A percentile compares a stretch with the other conserved stretches of the same genome.
Conservation (phyloP, 768 basidiomycete genomes). For the Lyophyllum decastes region DNA sequence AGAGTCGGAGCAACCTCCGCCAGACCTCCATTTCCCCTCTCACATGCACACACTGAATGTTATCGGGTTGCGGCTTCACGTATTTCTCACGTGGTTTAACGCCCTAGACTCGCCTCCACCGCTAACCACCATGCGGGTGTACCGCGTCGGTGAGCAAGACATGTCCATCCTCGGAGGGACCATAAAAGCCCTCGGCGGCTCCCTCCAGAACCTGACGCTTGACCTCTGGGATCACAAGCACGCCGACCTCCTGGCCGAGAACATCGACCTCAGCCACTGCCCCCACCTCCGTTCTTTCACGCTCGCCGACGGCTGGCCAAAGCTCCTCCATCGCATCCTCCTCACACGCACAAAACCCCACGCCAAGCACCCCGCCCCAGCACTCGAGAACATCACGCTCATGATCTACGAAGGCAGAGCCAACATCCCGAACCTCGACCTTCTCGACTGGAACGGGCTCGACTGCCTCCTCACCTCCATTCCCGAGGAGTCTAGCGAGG, state of each 20-base stretch:
- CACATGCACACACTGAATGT: conserved; percentile 14
- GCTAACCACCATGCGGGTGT: conserved; percentile 10
- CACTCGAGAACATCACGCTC: conserved; percentile 5
- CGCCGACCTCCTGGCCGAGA: conserved; percentile 6
- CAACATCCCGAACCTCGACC: conserved; percentile 16
- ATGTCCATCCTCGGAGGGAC: conserved; percentile 5
- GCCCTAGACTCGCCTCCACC: conserved; percentile 3
- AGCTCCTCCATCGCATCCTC: conserved; percentile 11
- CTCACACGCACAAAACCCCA: conserved; percentile 1
- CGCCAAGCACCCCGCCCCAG: background rate
- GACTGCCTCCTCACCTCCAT: conserved; percentile 13
- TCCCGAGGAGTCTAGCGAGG: too few relatives aligned
- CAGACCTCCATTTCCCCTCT: conserved; percentile 2
- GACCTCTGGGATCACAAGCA: conserved; percentile 12
- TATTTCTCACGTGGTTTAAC: conserved; percentile 17
- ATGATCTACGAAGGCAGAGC: conserved; percentile 14
- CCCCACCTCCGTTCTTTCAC: conserved; percentile 16
- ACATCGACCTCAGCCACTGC: conserved; percentile 11
- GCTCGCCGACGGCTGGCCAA: conserved; percentile 16
- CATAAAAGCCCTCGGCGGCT: conserved; percentile 7
- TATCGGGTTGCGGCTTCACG: background rate
- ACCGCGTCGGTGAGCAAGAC: conserved; percentile 9
- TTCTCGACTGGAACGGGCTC: conserved; percentile 15
- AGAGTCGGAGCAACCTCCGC: background rate
- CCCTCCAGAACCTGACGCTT: conserved; percentile 14